phyloP scores from a whole-genome alignment of 2,329 filamentous ascomycete species.

The Pseudogymnoascus sp. region DNA sequence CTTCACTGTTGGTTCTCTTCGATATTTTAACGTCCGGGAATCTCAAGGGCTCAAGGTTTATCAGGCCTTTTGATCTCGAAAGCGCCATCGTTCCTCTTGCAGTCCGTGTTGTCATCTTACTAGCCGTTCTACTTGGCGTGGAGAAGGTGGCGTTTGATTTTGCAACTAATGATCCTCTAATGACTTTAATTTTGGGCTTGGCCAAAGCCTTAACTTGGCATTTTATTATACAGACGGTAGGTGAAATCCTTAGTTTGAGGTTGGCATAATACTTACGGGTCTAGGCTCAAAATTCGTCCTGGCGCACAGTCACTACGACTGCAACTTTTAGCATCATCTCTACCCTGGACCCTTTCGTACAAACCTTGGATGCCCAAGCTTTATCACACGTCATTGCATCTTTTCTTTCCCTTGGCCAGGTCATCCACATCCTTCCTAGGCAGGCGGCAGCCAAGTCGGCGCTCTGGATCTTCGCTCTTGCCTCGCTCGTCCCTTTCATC shows the following conservation, averaged over 20 bases:
- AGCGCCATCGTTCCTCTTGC: slow-evolving; percentile 21
- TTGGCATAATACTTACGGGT: neutral
- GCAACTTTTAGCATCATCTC: neutral
- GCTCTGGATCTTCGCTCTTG: slow-evolving; percentile 29
- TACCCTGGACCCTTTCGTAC: neutral
- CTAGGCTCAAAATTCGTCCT: neutral
- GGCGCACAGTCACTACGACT: neutral
- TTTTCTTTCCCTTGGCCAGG: slow-evolving; percentile 29
- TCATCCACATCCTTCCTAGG: slow-evolving; percentile 28
- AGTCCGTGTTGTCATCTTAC: slow-evolving; percentile 16
- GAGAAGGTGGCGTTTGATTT: slow-evolving; percentile 25
- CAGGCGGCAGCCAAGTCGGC: slow-evolving; percentile 21
- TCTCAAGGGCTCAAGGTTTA: neutral
- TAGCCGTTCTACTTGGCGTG: slow-evolving; percentile 15
- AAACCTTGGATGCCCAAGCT: neutral
- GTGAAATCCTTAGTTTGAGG: slow-evolving; percentile 14
- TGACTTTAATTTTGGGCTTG: slow-evolving; percentile 22
- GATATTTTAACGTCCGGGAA: slow-evolving; percentile 10
- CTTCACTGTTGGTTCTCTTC: slow-evolving; percentile 28
- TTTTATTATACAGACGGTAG: slow-evolving; percentile 29
- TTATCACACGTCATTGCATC: slow-evolving; percentile 25
- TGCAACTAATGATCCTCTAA: slow-evolving; percentile 14
- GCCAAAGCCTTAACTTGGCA: slow-evolving; percentile 33
- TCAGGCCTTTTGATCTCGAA: neutral
- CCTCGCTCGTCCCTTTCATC: slow-evolving; percentile 22